Percentiles rank a stretch among this genome's conserved stretches.
Conservation (phyloP, 2,329 filamentous ascomycete genomes). For the Amauroascus verrucosus region DNA sequence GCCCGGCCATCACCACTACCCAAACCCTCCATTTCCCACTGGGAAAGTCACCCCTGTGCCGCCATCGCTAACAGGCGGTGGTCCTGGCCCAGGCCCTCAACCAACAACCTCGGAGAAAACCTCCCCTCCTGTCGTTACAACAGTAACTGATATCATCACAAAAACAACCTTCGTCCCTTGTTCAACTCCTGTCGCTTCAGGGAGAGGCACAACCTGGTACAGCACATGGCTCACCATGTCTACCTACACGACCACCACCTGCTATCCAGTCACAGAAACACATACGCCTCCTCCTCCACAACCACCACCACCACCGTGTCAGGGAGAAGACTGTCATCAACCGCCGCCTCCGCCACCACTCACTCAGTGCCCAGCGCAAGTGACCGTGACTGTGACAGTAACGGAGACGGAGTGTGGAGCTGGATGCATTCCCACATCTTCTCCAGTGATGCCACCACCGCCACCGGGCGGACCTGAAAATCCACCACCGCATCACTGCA, state of each 20-base stretch:
- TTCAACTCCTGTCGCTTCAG: slow-evolving; percentile 25
- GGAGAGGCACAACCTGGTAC: slow-evolving; percentile 25
- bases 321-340: slow-evolving; percentile 5
- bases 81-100: slow-evolving; percentile 1
- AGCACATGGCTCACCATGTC: slow-evolving; percentile 26
- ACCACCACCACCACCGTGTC: slow-evolving; percentile 10
- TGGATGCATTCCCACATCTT: slow-evolving; percentile 6
- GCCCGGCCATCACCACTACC: background rate
- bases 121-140: background rate
- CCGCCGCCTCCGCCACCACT: slow-evolving; percentile 1
- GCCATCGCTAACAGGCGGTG: slow-evolving; percentile 6
- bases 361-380: slow-evolving; percentile 11
- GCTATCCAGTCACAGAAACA: slow-evolving; percentile 21
- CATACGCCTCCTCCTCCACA: slow-evolving; percentile 9
- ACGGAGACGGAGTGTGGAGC: slow-evolving; percentile 14
- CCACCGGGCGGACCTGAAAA: slow-evolving; percentile 1
- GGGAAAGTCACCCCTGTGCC: background rate
- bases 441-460: slow-evolving; percentile 1
- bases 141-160: slow-evolving; percentile 23
- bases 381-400: slow-evolving; percentile 18
- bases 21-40: slow-evolving; percentile 8
- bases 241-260: slow-evolving; percentile 24
- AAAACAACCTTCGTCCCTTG: slow-evolving; percentile 27
- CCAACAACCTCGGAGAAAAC: background rate
- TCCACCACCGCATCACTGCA: slow-evolving; percentile 15